phyloP scores from a whole-genome alignment of 768 basidiomycete genomes.

The Boletus fagicola region DNA sequence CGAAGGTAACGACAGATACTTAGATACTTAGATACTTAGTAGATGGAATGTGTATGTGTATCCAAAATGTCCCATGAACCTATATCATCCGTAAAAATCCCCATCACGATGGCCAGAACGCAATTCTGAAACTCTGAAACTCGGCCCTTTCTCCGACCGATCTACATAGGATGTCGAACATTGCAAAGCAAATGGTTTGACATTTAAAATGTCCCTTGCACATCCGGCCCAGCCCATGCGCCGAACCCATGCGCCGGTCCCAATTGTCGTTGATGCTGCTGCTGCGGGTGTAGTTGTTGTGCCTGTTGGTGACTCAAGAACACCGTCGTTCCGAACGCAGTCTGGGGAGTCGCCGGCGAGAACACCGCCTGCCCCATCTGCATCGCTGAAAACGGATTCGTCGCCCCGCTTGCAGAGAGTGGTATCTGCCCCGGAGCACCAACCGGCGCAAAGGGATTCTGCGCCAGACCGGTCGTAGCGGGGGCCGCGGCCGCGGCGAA shows the following conservation, averaged over 20 bases:
- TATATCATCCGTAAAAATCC: constrained; percentile 2
- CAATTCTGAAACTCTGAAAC: background rate
- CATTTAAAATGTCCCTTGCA: constrained; percentile 18
- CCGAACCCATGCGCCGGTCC: constrained; percentile 14
- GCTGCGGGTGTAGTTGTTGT: constrained; percentile 3
- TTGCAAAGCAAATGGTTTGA: background rate
- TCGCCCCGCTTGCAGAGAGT: constrained; percentile 2
- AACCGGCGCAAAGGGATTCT: constrained; percentile 21
- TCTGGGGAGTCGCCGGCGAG: constrained; percentile 31
- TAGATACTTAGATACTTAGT: background rate
- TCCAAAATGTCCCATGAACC: background rate
- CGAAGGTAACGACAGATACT: background rate
- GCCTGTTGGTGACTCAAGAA: constrained; percentile 21
- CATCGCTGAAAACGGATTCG: constrained; percentile 21
- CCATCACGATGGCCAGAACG: background rate
- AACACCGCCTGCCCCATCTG: constrained; percentile 18
- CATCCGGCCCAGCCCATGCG: constrained; percentile 20
- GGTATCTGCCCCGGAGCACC: constrained; percentile 27
- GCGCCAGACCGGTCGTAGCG: constrained; percentile 4
- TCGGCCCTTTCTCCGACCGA: too few relatives aligned
- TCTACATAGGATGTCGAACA: background rate
- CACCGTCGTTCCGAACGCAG: constrained; percentile 17
- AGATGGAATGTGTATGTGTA: background rate
- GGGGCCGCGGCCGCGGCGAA: background rate
- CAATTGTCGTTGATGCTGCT: constrained; percentile 22